phyloP scores from a whole-genome alignment of 2,329 filamentous ascomycete species.

The Nemania serpens region DNA sequence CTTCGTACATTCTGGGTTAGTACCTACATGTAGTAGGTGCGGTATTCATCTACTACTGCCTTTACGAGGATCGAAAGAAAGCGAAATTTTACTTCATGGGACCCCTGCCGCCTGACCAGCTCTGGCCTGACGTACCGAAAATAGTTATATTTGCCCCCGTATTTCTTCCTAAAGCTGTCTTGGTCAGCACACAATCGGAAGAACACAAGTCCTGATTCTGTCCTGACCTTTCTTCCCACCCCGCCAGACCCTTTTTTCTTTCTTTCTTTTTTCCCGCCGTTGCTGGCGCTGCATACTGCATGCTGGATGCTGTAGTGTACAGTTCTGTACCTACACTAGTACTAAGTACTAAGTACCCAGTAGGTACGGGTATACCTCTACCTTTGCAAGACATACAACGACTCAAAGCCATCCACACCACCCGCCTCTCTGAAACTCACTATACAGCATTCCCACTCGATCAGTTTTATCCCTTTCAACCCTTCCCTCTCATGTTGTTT shows the following conservation, averaged over 20 bases:
- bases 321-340: neutral
- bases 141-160: constrained; percentile 29
- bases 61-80: too few relatives aligned
- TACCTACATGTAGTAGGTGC: too few relatives aligned
- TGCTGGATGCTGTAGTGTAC: too few relatives aligned
- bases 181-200: constrained; percentile 19
- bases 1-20: too few relatives aligned
- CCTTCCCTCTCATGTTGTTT: constrained; percentile 5
- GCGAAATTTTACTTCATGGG: constrained; percentile 23
- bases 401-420: constrained; percentile 15
- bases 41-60: too few relatives aligned
- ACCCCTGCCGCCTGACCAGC: too few relatives aligned
- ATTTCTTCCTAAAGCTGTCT: constrained; percentile 23
- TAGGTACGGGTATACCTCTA: neutral
- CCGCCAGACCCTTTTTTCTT: constrained; percentile 22
- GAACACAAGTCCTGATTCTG: constrained; percentile 5
- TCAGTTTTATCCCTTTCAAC: constrained; percentile 18
- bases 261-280: constrained; percentile 16
- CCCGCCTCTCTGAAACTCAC: constrained; percentile 26
- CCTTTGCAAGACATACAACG: neutral
- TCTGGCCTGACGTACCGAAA: constrained; percentile 24
- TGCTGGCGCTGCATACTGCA: neutral
- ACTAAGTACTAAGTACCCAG: neutral
- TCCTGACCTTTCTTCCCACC: neutral
- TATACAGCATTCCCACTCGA: constrained; percentile 26